Evolutionary conservation across 352 stramenopile species (phyloP), one percentile per base, ranked within the genome.

Genomic region (Globisporangium nunn): DNA sequence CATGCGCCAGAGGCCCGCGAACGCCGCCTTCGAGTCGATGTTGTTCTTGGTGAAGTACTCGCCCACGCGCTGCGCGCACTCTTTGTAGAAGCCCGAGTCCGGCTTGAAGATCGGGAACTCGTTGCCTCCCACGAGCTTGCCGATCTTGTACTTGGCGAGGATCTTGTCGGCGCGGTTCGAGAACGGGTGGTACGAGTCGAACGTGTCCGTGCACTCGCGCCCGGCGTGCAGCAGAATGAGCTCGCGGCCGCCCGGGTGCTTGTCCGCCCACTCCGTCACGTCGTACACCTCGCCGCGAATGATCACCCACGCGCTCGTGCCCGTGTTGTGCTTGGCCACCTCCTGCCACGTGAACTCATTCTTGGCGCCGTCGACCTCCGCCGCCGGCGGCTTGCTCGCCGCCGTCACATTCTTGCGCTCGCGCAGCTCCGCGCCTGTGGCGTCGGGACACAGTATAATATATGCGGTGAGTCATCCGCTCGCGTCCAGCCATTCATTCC

Each of bases 301-400:
- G 46, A 98, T 96, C 50, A 99, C 86, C 96, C 96, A 99, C 28
- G 93, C 95, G 84, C 98, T 98, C 30, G 91, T 71, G 30, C 89
- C 86, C 52, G 92, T 97, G 72, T 96, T 91, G 70, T 99, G 96
- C 78, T 96, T 84, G 57, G 96, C 89, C 49, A 99, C 91, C 50
- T 99, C 91, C 57, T 91, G 75, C 92, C 91, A 98, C 58, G 93
- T 98, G 72, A 89, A 97, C 54, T 76, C 74, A 61, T 49, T 55
- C 33, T 62, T 54, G 51, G 56, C 66, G 43, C 43, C 18, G 49
- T 64, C 68, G 23, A 70, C 46, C 4, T 55, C 47, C 2, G 49
- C 54, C 29, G 29, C 41, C 7, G 30, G 48, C 15, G 52, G 2
- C 49, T 28, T 59, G 17, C 56, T 31, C 10, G 37, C 37, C 37